These are phyloP conservation scores for Clitoria ternatea DNA, from an alignment of 306 rosid genomes.

Conservation along the genomic window DNA sequence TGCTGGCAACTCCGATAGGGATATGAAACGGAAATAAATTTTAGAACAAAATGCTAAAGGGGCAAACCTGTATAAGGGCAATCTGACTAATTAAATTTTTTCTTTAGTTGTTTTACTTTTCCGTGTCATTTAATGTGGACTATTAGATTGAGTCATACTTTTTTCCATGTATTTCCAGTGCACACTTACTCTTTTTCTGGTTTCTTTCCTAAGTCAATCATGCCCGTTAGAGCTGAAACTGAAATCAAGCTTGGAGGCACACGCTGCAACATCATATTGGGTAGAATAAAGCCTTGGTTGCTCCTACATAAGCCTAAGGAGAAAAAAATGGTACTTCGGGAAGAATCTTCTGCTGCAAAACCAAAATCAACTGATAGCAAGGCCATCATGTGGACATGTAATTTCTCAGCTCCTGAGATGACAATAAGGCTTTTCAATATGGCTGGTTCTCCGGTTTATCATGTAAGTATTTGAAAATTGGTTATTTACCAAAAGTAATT, in stretches of 20 bases:
- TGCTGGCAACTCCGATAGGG: neutral
- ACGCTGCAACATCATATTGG: constrained; percentile 65
- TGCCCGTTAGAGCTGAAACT: constrained; percentile 69
- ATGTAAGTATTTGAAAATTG: constrained; percentile 49
- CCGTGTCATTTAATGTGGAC: neutral
- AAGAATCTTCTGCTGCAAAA: constrained; percentile 55
- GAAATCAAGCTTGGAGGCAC: constrained; percentile 78
- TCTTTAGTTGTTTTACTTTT: neutral
- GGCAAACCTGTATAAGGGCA: neutral
- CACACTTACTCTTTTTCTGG: constrained; percentile 11
- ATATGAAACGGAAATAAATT: neutral
- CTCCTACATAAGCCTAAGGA: constrained; percentile 54
- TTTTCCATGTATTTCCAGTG: constrained; percentile 7
- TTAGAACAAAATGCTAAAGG: neutral
- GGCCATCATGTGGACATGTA: constrained; percentile 70
- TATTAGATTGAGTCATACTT: neutral
- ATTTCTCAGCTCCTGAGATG: constrained; percentile 72
- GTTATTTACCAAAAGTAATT: constrained; percentile 1
- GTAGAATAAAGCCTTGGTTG: constrained; percentile 77
- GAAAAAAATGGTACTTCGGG: constrained; percentile 71
- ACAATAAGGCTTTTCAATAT: constrained; percentile 55
- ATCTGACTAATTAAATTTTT: neutral
- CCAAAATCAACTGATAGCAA: constrained; percentile 51
- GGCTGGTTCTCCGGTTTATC: constrained; percentile 62
- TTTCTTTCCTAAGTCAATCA: constrained; percentile 46